A percentile compares a stretch with the other conserved stretches of the same genome.
phyloP scores from a whole-genome alignment of 371 early-diverging fungal genomes.

The Phascolomyces articulosus region DNA sequence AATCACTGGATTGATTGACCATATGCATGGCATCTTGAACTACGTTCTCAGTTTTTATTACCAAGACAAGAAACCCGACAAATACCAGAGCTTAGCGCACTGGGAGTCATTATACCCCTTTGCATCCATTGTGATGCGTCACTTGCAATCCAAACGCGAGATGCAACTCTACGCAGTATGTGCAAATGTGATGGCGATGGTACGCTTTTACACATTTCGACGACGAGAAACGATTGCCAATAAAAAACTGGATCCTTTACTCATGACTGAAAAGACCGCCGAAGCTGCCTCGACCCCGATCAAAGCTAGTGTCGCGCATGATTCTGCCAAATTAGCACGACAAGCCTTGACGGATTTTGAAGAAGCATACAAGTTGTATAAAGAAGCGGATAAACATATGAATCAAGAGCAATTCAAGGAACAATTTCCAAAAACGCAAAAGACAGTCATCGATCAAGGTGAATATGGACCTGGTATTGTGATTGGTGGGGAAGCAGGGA shows the following conservation, averaged over 20 bases:
- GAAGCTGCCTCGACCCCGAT: constrained; percentile 2
- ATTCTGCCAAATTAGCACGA: constrained; percentile 10
- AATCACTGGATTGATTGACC: constrained; percentile 27
- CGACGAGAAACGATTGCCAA: constrained; percentile 20
- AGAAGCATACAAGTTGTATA: constrained; percentile 24
- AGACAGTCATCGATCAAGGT: constrained; percentile 29
- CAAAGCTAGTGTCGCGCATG: constrained; percentile 8
- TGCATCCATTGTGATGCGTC: constrained; percentile 14
- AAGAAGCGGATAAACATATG: constrained; percentile 32
- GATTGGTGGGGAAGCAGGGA: constrained; percentile 46
- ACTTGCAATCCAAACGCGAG: constrained; percentile 18
- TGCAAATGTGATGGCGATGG: constrained; percentile 25
- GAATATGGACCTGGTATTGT: constrained; percentile 34
- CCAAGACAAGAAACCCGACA: constrained; percentile 17
- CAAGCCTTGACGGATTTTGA: constrained; percentile 25
- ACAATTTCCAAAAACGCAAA: constrained; percentile 29
- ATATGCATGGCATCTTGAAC: constrained; percentile 37
- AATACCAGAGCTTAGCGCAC: constrained; percentile 6
- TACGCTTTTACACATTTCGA: constrained; percentile 30
- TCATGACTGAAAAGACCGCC: background rate
- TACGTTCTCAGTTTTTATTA: constrained; percentile 42
- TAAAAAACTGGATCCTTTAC: background rate
- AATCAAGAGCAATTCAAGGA: constrained; percentile 16
- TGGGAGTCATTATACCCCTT: constrained; percentile 44
- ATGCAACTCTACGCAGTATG: constrained; percentile 29